phyloP scores from a whole-genome alignment of 1,284 basidiomycete genomes.

The Microbotryomycetes sp. region DNA sequence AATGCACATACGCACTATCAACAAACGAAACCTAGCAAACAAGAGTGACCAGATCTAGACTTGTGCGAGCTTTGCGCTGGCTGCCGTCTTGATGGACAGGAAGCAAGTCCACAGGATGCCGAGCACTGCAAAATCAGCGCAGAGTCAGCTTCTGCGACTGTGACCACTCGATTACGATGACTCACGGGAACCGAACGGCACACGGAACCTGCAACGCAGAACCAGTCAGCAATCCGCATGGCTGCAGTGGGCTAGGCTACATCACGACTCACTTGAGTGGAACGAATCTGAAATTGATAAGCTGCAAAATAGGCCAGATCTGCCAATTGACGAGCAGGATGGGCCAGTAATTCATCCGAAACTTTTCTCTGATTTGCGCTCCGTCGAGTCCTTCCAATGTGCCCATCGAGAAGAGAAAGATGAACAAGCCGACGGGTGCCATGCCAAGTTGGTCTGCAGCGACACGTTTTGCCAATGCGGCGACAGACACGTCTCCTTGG shows the following conservation, averaged over 20 bases:
- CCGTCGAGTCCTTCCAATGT: conserved; percentile 28
- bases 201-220: conserved; percentile 5
- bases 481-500: neutral
- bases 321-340: conserved; percentile 33
- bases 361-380: conserved; percentile 21
- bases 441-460: conserved; percentile 32
- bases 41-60: neutral
- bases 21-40: neutral
- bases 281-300: conserved; percentile 31
- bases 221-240: neutral
- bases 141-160: neutral
- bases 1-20: too few relatives aligned
- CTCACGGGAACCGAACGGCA: conserved; percentile 26
- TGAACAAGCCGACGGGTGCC: conserved; percentile 31
- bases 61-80: neutral
- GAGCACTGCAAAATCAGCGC: neutral
- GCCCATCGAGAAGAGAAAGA: conserved; percentile 32
- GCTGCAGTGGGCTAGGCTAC: too few relatives aligned
- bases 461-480: conserved; percentile 25
- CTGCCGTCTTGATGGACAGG: conserved; percentile 13
- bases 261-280: conserved; percentile 22
- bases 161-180: neutral
- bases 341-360: conserved; percentile 21
- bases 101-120: conserved; percentile 30
- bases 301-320: conserved; percentile 32